Evolutionary conservation across 192 early-diverging fungal genomes (phyloP), one percentile per base, ranked within the genome.

Genomic region (Chytriomyces confervae): DNA sequence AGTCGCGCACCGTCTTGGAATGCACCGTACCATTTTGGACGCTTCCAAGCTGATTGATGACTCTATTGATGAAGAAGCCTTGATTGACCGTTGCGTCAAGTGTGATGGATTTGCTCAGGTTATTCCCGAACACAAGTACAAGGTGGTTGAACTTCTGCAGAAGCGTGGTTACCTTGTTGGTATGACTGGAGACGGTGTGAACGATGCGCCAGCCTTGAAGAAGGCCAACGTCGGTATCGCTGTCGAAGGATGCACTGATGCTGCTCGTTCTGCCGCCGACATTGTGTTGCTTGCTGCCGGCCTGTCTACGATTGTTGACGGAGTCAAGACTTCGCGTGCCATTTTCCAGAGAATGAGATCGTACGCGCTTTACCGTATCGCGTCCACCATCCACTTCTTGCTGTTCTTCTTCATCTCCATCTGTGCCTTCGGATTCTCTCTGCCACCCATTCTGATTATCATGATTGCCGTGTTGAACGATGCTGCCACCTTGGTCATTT

Each of bases 201-300:
- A 98, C 82, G 97, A 98, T 84, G 97, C 97, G 9, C 97, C 97
- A 7, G 96, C 96, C 36, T 85, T 98, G 45, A 98, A 98, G 86
- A 98, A 96, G 89, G 96, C 95, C 69, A 94, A 98, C 80, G 95
- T 97, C 69, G 96, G 96, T 80, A 98, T 98, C 86, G 96, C 96
- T 57, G 96, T 98, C 53, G 93, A 96, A 71, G 95, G 94, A 73
- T 96, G 95, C 86, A 97, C 96, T 2, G 96, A 98, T 86, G 96
- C 96, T 72, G 96, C 96, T 72, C 91, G 96, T 50, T 96, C 94
- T 70, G 96, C 97, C 45, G 94, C 96, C 49, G 97, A 98, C 84
- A 98, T 98, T 81, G 96, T 98, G 23, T 86, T 98, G 64, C 90
- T 97, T 18, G 93, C 93, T 60, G 90, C 93, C 7, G 95, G 95